A percentile compares a stretch with the other conserved stretches of the same genome.
phyloP scores from a whole-genome alignment of 2,329 filamentous ascomycete genomes.

The Clarireedia homoeocarpa region DNA sequence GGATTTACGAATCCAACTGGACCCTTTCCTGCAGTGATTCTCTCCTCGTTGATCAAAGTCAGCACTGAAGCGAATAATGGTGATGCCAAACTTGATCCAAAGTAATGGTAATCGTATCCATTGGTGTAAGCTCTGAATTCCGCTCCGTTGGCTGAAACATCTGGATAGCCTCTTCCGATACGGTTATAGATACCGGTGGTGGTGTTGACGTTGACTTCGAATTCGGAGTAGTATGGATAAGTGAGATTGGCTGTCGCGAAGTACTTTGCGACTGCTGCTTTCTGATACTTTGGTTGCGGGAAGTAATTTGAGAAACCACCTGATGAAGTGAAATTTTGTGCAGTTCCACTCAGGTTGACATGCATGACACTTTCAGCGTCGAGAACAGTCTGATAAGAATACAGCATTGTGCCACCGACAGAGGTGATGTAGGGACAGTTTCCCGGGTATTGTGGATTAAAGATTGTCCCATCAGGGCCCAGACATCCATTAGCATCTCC shows the following conservation, averaged over 20 bases:
- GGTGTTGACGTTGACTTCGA: conserved; percentile 31
- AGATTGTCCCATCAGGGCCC: conserved; percentile 17
- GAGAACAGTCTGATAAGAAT: conserved; percentile 36
- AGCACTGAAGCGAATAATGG: conserved; percentile 20
- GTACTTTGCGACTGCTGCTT: conserved; percentile 37
- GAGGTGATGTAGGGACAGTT: conserved; percentile 62
- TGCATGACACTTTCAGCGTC: conserved; percentile 21
- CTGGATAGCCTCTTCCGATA: conserved; percentile 44
- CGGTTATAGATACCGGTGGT: conserved; percentile 41
- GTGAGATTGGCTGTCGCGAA: conserved; percentile 23
- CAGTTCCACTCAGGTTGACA: conserved; percentile 19
- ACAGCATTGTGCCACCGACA: conserved; percentile 52
- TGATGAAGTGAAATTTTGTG: conserved; percentile 36
- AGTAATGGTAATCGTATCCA: conserved; percentile 11
- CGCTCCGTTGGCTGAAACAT: conserved; percentile 45
- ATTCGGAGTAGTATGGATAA: conserved; percentile 21
- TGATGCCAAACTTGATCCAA: conserved; percentile 16
- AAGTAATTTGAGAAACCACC: conserved; percentile 49
- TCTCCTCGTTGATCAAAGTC: conserved; percentile 14
- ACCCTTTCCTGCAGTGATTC: not conserved
- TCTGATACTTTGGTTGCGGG: conserved; percentile 39
- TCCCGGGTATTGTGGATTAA: conserved; percentile 47
- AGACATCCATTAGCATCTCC: conserved; percentile 47
- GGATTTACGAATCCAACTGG: conserved; percentile 9
- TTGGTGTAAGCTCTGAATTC: conserved; percentile 11